A percentile compares a stretch with the other conserved stretches of the same genome.
These are phyloP conservation scores for Tylopilus rubrobrunneus DNA, from an alignment of 768 basidiomycete species.

Conservation along the genomic window DNA sequence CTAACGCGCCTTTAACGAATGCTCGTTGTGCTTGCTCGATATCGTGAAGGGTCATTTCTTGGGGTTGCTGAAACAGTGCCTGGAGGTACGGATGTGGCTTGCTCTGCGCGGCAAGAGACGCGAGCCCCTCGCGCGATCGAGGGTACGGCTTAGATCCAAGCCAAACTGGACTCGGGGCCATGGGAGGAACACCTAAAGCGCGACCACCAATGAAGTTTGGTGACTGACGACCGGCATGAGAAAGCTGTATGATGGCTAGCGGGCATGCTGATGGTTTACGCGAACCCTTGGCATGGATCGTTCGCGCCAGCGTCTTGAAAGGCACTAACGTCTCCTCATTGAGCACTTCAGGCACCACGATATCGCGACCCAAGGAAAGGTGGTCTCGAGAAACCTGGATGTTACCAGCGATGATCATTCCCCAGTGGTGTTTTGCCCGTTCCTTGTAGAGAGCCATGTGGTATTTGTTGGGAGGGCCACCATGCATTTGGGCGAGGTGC, in stretches of 20 bases:
- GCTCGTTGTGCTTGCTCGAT: constrained; percentile 55
- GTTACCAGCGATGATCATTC: constrained; percentile 86
- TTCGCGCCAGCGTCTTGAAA: constrained; percentile 46
- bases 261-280: constrained; percentile 7
- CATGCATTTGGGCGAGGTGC: constrained; percentile 59
- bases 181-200: constrained; percentile 50
- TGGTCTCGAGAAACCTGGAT: constrained; percentile 64
- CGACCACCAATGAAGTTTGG: constrained; percentile 68
- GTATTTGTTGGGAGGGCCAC: constrained; percentile 66
- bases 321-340: constrained; percentile 42
- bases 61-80: constrained; percentile 62
- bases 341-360: constrained; percentile 50
- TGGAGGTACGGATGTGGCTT: constrained; percentile 28
- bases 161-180: constrained; percentile 66
- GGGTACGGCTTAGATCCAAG: constrained; percentile 33
- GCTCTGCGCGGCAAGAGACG: constrained; percentile 3
- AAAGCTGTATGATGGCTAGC: constrained; percentile 78
- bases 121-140: neutral
- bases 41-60: constrained; percentile 54
- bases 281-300: constrained; percentile 41
- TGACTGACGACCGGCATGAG: constrained; percentile 82
- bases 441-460: constrained; percentile 64
- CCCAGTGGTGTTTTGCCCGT: constrained; percentile 81
- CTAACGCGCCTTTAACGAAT: constrained; percentile 64
- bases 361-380: constrained; percentile 67